These are phyloP conservation scores for Aschersonia sp. DNA, from an alignment of 2,329 filamentous ascomycete species.

Conservation along the genomic window DNA sequence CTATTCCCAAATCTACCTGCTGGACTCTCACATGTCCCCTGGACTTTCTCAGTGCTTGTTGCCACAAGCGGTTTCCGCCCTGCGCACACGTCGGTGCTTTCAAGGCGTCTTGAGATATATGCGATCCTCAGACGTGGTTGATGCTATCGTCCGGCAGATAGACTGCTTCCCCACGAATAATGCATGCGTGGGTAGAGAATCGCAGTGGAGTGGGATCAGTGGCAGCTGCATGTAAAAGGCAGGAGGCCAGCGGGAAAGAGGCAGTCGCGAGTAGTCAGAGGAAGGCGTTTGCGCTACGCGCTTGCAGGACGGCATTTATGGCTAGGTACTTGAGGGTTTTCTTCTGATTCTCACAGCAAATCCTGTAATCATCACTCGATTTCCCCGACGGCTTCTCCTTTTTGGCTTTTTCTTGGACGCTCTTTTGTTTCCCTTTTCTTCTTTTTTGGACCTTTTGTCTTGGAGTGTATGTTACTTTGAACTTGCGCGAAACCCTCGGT, in stretches of 20 bases:
- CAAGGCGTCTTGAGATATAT: too few species aligned
- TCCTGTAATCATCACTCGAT: constrained; percentile 1
- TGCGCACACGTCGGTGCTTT: too few species aligned
- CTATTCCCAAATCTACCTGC: too few species aligned
- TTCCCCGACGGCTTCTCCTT: neutral
- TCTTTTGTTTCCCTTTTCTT: constrained; percentile 8
- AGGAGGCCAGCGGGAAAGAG: neutral
- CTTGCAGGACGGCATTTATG: neutral
- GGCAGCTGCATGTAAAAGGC: neutral
- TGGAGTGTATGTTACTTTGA: constrained; percentile 10
- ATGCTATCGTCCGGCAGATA: too few species aligned
- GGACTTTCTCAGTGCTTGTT: too few species aligned
- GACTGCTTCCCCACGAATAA: too few species aligned
- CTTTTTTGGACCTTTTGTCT: constrained; percentile 12
- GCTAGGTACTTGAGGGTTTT: too few species aligned
- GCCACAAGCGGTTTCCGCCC: too few species aligned
- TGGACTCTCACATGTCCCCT: too few species aligned
- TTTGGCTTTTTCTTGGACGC: neutral
- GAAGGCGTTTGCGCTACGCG: neutral
- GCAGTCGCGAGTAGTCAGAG: neutral
- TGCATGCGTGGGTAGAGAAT: too few species aligned
- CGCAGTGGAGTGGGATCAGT: too few species aligned
- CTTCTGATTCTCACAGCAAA: constrained; percentile 1
- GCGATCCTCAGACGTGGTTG: too few species aligned
- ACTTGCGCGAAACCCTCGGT: neutral